Base-by-base conservation (phyloP, 2,329 filamentous ascomycete genomes). In the Seiridium unicorne region DNA sequence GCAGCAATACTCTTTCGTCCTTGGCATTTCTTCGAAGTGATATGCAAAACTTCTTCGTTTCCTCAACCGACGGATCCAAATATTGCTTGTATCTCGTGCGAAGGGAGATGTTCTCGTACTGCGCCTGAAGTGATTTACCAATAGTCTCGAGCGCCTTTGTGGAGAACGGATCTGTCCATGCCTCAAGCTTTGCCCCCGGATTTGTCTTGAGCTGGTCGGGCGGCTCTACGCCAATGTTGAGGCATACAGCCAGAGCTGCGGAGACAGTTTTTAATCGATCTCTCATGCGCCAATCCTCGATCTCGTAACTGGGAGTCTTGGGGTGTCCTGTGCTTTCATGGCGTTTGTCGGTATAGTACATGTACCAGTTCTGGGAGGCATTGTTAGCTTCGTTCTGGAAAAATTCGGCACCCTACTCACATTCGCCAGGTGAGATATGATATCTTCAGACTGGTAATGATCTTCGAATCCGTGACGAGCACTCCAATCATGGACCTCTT, bases 281-380 rank as follows among this genome's bases (percentile, higher is more conserved):
- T 67, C 93, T 89, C 91, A 98, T 97, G 61, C 95, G 90, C 95
- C 95, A 99, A 73, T 98, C 95, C 72, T 96, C 91, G 5, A 96
- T 79, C 63, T 87, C 81, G 66, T 85, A 85, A 34, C 78, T 74
- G 18, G 82, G 83, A 57, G 86, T 84, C 72, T 93, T 92, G 13
- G 93, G 92, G 66, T 93, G 92, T 31, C 93, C 95, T 42, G 92
- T 94, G 31, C 92, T 95, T 73, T 98, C 95, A 76, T 99, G 95
- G 57, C 94, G 89, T 76, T 98, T 98, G 76, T 99, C 95, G 64
- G 94, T 97, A 76, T 91, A 99, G 77, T 99, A 99, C 94, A 98
- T 98, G 80, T 97, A 98, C 87, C 96, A 99, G 66, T 92, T 96
- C 90, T 97, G 75, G 10, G 26, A 13, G 46, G 35, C 26, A 55